Percentiles rank a stretch among this genome's conserved stretches.
Conservation (phyloP, 441 rosid genomes). For the California macrophylla region DNA sequence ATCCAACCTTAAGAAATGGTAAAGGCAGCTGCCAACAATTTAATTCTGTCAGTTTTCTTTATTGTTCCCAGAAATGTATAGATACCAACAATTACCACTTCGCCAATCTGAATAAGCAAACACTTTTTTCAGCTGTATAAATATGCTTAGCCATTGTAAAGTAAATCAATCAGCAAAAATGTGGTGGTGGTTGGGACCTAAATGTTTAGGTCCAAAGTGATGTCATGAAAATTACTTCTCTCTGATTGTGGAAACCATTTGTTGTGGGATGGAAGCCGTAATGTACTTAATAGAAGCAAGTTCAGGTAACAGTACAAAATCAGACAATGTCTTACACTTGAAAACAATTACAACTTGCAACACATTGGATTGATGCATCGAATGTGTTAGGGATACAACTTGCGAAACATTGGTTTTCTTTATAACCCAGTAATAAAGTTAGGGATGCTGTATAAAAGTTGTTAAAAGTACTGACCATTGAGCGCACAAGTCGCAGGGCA, state of each 20-base stretch:
- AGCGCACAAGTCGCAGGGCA: slow-evolving; percentile 81
- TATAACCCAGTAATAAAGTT: background rate
- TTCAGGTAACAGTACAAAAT: background rate
- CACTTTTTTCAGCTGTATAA: background rate
- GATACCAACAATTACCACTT: background rate
- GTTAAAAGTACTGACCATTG: slow-evolving; percentile 58
- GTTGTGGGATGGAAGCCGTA: background rate
- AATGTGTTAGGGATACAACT: too few species aligned
- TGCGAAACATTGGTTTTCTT: background rate
- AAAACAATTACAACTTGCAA: too few species aligned
- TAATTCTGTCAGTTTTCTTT: slow-evolving; percentile 18
- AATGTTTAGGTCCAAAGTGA: background rate
- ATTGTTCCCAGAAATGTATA: background rate
- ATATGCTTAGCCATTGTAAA: background rate
- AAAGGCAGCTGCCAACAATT: slow-evolving; percentile 64
- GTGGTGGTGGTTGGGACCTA: background rate
- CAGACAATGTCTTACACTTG: too few species aligned
- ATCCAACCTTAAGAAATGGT: slow-evolving; percentile 81
- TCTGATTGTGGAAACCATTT: background rate
- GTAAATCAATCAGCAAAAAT: background rate
- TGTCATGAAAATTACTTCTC: background rate
- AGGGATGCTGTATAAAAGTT: background rate
- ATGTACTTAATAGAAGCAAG: background rate
- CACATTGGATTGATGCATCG: too few species aligned
- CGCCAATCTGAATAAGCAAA: background rate